A percentile compares a stretch with the other conserved stretches of the same genome.
These are phyloP conservation scores for Phytophthora syringae DNA, from an alignment of 352 stramenopile species.

Conservation along the genomic window DNA sequence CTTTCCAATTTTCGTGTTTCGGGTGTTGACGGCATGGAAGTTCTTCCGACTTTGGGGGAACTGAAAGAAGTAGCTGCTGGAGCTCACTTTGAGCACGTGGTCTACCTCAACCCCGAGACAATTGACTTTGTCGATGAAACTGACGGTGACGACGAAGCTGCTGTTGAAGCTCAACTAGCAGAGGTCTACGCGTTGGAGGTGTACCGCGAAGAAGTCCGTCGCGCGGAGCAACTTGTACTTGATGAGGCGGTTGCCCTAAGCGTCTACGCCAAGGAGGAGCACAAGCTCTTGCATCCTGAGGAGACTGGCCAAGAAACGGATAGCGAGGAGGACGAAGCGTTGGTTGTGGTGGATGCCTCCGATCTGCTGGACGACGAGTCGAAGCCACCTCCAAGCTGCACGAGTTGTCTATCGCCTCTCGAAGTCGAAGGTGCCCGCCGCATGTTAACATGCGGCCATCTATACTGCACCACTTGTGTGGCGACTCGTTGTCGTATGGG, in stretches of 20 bases:
- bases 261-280: slow-evolving; percentile 48
- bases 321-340: slow-evolving; percentile 22
- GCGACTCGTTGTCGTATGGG: slow-evolving; percentile 57
- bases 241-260: slow-evolving; percentile 57
- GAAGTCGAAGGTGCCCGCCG: slow-evolving; percentile 23
- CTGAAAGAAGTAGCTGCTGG: slow-evolving; percentile 19
- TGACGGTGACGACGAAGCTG: slow-evolving; percentile 14
- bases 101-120: slow-evolving; percentile 15
- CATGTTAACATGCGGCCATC: slow-evolving; percentile 56
- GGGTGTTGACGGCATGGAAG: slow-evolving; percentile 23
- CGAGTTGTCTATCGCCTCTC: slow-evolving; percentile 41
- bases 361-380: slow-evolving; percentile 25
- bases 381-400: slow-evolving; percentile 52
- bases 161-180: slow-evolving; percentile 21
- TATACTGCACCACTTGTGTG: slow-evolving; percentile 72
- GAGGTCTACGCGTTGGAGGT: slow-evolving; percentile 46
- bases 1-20: slow-evolving; percentile 9
- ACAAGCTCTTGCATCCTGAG: slow-evolving; percentile 31
- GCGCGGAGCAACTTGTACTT: slow-evolving; percentile 37
- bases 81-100: slow-evolving; percentile 22
- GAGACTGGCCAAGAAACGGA: slow-evolving; percentile 14
- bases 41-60: slow-evolving; percentile 21
- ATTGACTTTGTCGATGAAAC: slow-evolving; percentile 28
- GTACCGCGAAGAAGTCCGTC: slow-evolving; percentile 47
- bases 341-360: slow-evolving; percentile 17